These are phyloP conservation scores for Penicillium sp. DNA, from an alignment of 2,329 filamentous ascomycete species.

Conservation along the genomic window DNA sequence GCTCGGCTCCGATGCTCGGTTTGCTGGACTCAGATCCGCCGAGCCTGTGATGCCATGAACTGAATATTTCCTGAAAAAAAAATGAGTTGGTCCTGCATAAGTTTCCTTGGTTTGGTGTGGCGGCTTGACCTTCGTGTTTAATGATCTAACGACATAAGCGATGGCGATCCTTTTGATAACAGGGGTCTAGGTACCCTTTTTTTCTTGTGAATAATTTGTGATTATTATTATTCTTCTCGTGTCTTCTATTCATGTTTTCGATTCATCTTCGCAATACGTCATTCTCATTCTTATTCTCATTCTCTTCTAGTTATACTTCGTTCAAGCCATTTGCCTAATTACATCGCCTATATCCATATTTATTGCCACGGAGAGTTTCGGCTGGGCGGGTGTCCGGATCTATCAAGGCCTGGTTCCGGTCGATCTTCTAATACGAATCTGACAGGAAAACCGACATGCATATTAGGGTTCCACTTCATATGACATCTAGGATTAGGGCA, in stretches of 20 bases:
- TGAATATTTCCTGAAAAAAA: background rate
- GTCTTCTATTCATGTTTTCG: background rate
- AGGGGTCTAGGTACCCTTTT: conserved; percentile 5
- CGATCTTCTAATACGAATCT: conserved; percentile 4
- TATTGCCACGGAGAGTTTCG: background rate
- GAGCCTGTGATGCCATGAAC: background rate
- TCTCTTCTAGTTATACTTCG: too few species aligned
- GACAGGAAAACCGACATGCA: conserved; percentile 3
- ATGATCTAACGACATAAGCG: conserved; percentile 13
- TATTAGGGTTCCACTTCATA: background rate
- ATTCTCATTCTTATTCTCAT: too few species aligned
- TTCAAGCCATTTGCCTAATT: background rate
- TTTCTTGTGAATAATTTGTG: background rate
- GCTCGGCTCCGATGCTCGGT: background rate
- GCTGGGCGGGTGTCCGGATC: background rate
- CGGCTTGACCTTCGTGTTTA: conserved; percentile 12
- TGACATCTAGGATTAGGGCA: background rate
- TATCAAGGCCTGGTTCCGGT: background rate
- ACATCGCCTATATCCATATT: background rate
- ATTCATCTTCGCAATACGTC: background rate
- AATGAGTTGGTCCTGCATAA: conserved; percentile 10
- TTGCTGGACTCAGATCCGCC: background rate
- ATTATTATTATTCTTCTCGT: conserved; percentile 4
- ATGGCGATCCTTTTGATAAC: conserved; percentile 1
- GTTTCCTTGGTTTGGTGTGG: background rate